Evolutionary conservation across 164 flowering plant genomes (phyloP).

Genomic region (Tetrastigma voinierianum): DNA sequence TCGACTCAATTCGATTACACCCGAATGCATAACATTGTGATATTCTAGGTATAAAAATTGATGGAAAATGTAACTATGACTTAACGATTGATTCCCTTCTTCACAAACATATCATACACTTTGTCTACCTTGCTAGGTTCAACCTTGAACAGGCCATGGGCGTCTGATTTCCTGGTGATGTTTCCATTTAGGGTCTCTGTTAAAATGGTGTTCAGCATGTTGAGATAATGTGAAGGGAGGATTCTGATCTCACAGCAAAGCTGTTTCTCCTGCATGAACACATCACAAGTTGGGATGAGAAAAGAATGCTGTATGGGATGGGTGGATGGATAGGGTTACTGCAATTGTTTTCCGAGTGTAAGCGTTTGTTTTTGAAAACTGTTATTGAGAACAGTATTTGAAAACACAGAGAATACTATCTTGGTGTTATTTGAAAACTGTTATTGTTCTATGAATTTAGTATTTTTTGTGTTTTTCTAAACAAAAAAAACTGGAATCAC

Average conservation of each 20-base stretch:
- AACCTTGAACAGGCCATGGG: slow-evolving; percentile 63
- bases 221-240: slow-evolving; percentile 76
- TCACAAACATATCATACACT: slow-evolving; percentile 77
- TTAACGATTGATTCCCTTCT: slow-evolving; percentile 59
- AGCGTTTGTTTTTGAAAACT: background rate
- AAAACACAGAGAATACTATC: too few species aligned
- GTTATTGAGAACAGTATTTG: background rate
- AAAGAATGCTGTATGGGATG: too few species aligned
- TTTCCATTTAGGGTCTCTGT: slow-evolving; percentile 57
- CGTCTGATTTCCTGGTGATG: slow-evolving; percentile 66
- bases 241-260: slow-evolving; percentile 70
- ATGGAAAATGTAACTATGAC: slow-evolving; percentile 17
- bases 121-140: slow-evolving; percentile 75
- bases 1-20: too few species aligned
- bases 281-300: too few species aligned
- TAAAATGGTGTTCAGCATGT: slow-evolving; percentile 63
- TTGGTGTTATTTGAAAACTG: too few species aligned
- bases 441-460: too few species aligned
- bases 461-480: too few species aligned
- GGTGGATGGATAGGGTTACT: too few species aligned
- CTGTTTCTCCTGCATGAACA: slow-evolving; percentile 56
- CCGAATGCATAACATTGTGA: too few species aligned
- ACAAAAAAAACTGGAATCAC: too few species aligned
- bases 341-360: too few species aligned
- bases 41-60: too few species aligned